Conservation (phyloP, 2,329 filamentous ascomycete species). For the Chalaropsis thielavioides region DNA sequence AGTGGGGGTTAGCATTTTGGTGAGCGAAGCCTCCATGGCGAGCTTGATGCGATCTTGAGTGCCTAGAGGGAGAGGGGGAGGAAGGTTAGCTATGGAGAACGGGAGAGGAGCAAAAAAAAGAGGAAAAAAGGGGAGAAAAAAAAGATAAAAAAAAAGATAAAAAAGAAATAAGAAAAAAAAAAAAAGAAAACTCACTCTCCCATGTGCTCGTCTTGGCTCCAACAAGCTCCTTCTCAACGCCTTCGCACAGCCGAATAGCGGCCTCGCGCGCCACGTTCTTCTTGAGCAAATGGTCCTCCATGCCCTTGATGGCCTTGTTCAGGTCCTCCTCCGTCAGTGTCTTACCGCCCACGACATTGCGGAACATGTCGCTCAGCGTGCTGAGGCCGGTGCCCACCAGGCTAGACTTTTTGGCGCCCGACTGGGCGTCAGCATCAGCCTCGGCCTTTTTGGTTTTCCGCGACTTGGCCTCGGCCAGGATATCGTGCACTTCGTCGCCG, state of each 20-base stretch:
- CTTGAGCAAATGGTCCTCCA: conserved; percentile 86
- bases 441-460: conserved; percentile 29
- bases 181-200: conserved; percentile 40
- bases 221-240: conserved; percentile 77
- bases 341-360: conserved; percentile 91
- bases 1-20: conserved; percentile 90
- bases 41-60: conserved; percentile 70
- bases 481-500: conserved; percentile 82
- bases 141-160: not conserved
- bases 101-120: not conserved
- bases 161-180: not conserved
- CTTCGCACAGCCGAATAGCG: conserved; percentile 76
- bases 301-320: conserved; percentile 81
- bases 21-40: conserved; percentile 83
- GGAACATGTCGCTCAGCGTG: conserved; percentile 76
- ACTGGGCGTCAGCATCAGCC: conserved; percentile 32
- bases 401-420: conserved; percentile 37
- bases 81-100: not conserved
- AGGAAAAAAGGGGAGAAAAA: not conserved
- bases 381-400: conserved; percentile 67
- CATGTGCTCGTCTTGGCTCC: conserved; percentile 87
- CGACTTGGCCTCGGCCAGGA: conserved; percentile 65
- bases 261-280: conserved; percentile 97
- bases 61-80: conserved; percentile 26
- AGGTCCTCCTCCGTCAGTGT: conserved; percentile 78